phyloP scores from a whole-genome alignment of 495 filamentous ascomycete species.

The Penicillium samsonianum region DNA sequence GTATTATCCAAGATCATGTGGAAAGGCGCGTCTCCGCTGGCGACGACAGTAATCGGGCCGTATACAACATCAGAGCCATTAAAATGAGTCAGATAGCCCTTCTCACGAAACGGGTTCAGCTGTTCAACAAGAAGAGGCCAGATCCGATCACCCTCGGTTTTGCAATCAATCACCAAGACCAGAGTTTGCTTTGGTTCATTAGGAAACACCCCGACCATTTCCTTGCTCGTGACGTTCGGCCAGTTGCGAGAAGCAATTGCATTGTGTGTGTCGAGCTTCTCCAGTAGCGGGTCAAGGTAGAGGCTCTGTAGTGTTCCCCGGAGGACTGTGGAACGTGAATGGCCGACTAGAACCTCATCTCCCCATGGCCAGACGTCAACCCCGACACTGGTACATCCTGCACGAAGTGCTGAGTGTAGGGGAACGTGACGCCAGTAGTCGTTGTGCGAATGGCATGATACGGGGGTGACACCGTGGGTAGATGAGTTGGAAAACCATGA shows the following conservation, averaged over 20 bases:
- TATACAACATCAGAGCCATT: conserved; percentile 44
- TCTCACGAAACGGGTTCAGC: conserved; percentile 57
- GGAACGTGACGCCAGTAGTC: conserved; percentile 66
- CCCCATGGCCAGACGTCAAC: conserved; percentile 70
- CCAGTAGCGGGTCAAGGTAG: conserved; percentile 65
- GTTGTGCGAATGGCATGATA: conserved; percentile 61
- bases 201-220: conserved; percentile 60
- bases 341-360: conserved; percentile 55
- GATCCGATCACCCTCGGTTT: conserved; percentile 37
- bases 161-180: conserved; percentile 40
- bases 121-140: conserved; percentile 50
- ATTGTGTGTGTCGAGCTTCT: conserved; percentile 25
- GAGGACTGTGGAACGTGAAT: conserved; percentile 6
- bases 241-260: conserved; percentile 9
- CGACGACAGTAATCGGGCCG: conserved; percentile 69
- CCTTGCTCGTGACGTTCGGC: neutral
- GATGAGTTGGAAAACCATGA: conserved; percentile 18
- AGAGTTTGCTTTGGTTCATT: conserved; percentile 28
- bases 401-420: conserved; percentile 51
- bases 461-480: conserved; percentile 17
- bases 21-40: conserved; percentile 64
- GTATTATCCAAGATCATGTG: conserved; percentile 37
- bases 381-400: conserved; percentile 66
- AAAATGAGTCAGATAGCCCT: conserved; percentile 59
- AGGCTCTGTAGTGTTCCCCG: conserved; percentile 49